These are phyloP conservation scores for Erodium chrysanthum DNA, from an alignment of 441 rosid genomes.

Conservation along the genomic window DNA sequence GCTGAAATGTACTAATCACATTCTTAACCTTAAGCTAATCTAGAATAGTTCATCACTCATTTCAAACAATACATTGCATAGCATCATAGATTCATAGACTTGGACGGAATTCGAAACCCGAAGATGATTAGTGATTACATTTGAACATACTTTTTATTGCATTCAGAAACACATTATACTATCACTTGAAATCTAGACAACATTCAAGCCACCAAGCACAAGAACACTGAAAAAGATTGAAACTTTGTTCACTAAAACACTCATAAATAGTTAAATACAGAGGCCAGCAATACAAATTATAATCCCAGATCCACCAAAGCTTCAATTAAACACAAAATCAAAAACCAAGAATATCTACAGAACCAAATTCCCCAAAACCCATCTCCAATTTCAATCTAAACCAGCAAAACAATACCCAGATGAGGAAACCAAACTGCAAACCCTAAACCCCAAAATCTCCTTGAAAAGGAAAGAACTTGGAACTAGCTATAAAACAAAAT, in stretches of 20 bases:
- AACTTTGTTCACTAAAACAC: background rate
- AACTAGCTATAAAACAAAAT: too few relatives aligned
- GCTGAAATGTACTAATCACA: background rate
- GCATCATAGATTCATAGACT: background rate
- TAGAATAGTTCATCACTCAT: background rate
- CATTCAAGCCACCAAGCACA: constrained; percentile 4
- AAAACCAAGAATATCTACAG: background rate
- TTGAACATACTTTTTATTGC: too few relatives aligned
- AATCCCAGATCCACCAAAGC: constrained; percentile 13
- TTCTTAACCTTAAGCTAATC: background rate
- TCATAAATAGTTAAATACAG: background rate
- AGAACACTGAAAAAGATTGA: background rate
- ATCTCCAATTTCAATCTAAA: constrained; percentile 6
- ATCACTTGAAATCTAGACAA: background rate
- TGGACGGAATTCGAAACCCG: background rate
- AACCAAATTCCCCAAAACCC: background rate
- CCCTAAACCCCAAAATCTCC: too few relatives aligned
- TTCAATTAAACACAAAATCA: background rate
- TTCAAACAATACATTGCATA: background rate
- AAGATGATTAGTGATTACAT: background rate
- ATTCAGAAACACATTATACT: too few relatives aligned
- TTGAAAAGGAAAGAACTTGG: too few relatives aligned
- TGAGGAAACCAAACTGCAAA: background rate
- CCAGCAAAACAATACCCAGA: constrained; percentile 10
- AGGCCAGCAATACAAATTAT: background rate